Evolutionary conservation across 2,329 filamentous ascomycete genomes (phyloP).

Genomic region (Monilinia aucupariae): DNA sequence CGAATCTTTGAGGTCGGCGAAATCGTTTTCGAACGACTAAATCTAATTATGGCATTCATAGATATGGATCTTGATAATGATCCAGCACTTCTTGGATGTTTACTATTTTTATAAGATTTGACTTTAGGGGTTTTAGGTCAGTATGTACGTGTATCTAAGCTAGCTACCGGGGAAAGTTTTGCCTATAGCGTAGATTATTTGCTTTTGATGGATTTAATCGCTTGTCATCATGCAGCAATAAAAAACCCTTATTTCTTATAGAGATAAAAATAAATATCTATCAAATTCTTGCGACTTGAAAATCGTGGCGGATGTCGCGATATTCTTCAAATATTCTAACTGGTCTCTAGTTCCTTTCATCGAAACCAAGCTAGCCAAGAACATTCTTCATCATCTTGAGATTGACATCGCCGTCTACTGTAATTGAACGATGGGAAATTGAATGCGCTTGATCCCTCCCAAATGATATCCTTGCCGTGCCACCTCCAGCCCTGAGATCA

Average conservation of each 20-base stretch:
- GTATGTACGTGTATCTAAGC: not conserved
- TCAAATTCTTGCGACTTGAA: not conserved
- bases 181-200: not conserved
- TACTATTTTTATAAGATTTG: not conserved
- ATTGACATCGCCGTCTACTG: slow-evolving; percentile 15
- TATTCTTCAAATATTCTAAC: slow-evolving; percentile 6
- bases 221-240: not conserved
- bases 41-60: slow-evolving; percentile 12
- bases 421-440: not conserved
- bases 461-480: slow-evolving; percentile 19
- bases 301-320: slow-evolving; percentile 13
- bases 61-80: not conserved
- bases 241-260: not conserved
- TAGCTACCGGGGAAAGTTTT: not conserved
- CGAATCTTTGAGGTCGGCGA: slow-evolving; percentile 12
- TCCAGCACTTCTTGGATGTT: not conserved
- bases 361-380: slow-evolving; percentile 1
- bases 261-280: too few relatives aligned
- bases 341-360: not conserved
- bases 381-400: slow-evolving; percentile 2
- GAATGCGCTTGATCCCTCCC: not conserved
- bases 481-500: slow-evolving; percentile 29
- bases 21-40: not conserved
- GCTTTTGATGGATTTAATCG: not conserved
- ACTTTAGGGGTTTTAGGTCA: not conserved